Percentiles rank a stretch among this genome's conserved stretches.
Conservation (phyloP, 345 rosid genomes). For the Dipteronia sinensis region DNA sequence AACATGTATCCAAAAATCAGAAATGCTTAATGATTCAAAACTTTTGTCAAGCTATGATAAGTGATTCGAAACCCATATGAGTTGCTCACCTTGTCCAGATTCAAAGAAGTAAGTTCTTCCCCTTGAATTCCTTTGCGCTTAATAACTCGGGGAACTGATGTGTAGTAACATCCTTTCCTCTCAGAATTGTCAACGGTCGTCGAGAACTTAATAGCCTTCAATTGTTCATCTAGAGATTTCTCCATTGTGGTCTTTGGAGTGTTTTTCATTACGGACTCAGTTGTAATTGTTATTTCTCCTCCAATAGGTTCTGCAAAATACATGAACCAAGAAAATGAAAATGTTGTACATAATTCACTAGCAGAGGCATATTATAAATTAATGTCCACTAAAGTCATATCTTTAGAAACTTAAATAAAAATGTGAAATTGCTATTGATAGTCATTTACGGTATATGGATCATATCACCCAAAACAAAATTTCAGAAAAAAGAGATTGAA, state of each 20-base stretch:
- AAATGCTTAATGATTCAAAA: slow-evolving; percentile 4
- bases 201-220: slow-evolving; percentile 57
- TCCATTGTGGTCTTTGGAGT: slow-evolving; percentile 62
- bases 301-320: slow-evolving; percentile 78
- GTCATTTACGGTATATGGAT: no score
- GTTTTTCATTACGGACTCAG: slow-evolving; percentile 53
- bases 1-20: slow-evolving; percentile 17
- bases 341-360: neutral
- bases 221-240: slow-evolving; percentile 69
- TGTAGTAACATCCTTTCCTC: slow-evolving; percentile 72
- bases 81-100: slow-evolving; percentile 80
- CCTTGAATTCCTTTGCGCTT: slow-evolving; percentile 69
- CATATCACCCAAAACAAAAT: no score
- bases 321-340: slow-evolving; percentile 9
- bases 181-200: slow-evolving; percentile 40
- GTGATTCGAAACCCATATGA: neutral
- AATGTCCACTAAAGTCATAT: neutral
- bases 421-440: neutral
- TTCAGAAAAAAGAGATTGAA: no score
- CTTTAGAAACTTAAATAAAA: neutral
- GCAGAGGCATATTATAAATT: neutral
- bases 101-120: slow-evolving; percentile 75
- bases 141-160: slow-evolving; percentile 66
- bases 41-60: neutral
- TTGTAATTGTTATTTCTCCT: slow-evolving; percentile 76